Base-by-base conservation (phyloP, 2,329 filamentous ascomycete species). In the Colletotrichum kahawae region DNA sequence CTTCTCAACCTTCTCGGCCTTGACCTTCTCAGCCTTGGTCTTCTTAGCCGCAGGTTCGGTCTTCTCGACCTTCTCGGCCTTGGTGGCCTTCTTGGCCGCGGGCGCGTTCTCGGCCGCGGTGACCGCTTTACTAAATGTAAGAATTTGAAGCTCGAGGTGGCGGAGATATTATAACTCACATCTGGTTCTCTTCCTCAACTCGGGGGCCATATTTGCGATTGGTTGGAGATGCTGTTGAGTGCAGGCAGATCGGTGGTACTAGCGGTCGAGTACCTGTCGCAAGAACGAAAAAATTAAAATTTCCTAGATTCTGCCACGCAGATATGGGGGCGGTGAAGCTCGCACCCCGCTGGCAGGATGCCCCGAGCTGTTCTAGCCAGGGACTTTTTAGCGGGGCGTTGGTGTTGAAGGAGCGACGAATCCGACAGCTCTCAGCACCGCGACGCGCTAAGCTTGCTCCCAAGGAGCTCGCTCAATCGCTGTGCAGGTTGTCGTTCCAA, bases 171-270 rank as follows among this genome's bases (percentile, higher is more conserved):
- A n/a, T 4, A 67, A 57, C 71, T 66, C 76, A 82, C 82, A 77
- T 71, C 82, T 83, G 48, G 80, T 82, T 66, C 81, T 86, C 71
- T 81, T 79, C 63, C 85, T 86, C 64, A 88, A 80, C 82, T 87
- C 85, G 77, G 85, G 86, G 43, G 87, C 85, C 87, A 89, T 89
- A 81, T 76, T 78, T 66, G 60, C 51, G 60, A 71, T 74, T 67
- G 63, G 71, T 56, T 71, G 36, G 29, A 54, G 57, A 29, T 75
- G 34, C 33, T 56, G 69, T 71, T 66, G 60, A 56, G 63, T 70
- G 64, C 54, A 70, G 68, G 60, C 54, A 75, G 56, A 65, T 36
- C 71, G 31, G 16, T 31, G 43, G 51, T n/a, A 62, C 57, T 57
- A 43, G 60, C 48, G 34, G 21, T 48, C 43, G 27, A 51, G 73